Conservation (phyloP, 768 basidiomycete species). For the Tephrocybe sp. region DNA sequence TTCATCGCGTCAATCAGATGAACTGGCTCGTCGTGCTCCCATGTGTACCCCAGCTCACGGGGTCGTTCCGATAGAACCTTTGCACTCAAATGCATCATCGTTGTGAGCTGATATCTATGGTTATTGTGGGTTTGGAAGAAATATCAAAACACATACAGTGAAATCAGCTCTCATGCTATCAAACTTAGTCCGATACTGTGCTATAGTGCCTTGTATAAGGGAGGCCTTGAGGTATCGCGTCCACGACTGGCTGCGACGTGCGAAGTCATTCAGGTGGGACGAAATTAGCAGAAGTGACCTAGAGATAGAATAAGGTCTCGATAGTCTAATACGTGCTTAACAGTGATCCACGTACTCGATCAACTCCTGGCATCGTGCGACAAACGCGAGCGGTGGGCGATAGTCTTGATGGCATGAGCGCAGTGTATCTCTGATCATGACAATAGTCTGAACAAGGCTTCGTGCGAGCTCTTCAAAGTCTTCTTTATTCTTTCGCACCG, state of each 20-base stretch:
- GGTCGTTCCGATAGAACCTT: not conserved
- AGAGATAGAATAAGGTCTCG: not conserved
- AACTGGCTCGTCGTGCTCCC: constrained; percentile 5
- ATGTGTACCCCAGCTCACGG: constrained; percentile 6
- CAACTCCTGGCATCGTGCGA: constrained; percentile 4
- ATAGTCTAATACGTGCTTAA: not conserved
- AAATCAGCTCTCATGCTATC: constrained; percentile 6
- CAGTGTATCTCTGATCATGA: constrained; percentile 3
- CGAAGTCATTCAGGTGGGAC: not conserved
- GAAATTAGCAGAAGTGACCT: constrained; percentile 5
- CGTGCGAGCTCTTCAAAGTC: constrained; percentile 10
- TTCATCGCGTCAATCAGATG: constrained; percentile 13
- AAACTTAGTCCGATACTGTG: constrained; percentile 5
- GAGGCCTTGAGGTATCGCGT: constrained; percentile 1
- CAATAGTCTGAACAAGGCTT: constrained; percentile 6
- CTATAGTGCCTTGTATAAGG: not conserved
- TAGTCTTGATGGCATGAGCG: not conserved
- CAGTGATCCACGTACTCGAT: constrained; percentile 1
- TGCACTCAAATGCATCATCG: constrained; percentile 1
- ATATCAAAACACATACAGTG: not conserved
- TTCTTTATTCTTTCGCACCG: constrained; percentile 2
- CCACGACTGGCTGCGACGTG: constrained; percentile 4
- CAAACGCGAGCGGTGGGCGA: not conserved
- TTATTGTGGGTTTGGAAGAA: not conserved
- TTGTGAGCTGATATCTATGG: not conserved